Conservation (phyloP, 2,329 filamentous ascomycete genomes). For the Curvularia sp. region DNA sequence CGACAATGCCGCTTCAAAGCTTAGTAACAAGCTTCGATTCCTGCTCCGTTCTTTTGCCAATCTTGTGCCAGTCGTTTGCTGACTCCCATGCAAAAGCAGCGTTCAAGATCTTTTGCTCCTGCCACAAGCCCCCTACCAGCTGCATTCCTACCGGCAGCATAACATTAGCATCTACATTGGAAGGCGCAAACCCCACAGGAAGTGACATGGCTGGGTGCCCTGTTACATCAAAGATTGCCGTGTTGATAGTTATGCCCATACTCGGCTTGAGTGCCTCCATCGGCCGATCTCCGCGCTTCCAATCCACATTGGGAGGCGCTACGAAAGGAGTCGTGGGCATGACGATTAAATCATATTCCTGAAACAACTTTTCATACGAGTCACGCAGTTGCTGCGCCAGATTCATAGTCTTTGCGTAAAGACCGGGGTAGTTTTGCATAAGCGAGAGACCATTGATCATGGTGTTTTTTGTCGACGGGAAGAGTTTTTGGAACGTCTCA, state of each 20-base stretch:
- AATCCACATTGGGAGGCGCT: conserved; percentile 31
- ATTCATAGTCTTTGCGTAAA: conserved; percentile 54
- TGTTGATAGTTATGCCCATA: conserved; percentile 41
- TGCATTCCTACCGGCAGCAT: conserved; percentile 51
- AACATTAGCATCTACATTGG: conserved; percentile 28
- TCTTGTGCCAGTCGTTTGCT: conserved; percentile 35
- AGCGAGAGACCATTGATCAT: conserved; percentile 53
- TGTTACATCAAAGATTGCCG: conserved; percentile 41
- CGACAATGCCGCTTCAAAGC: conserved; percentile 9
- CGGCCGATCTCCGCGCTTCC: conserved; percentile 37
- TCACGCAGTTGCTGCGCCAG: conserved; percentile 50
- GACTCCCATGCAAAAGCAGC: conserved; percentile 41
- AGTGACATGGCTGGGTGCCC: conserved; percentile 43
- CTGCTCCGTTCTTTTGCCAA: conserved; percentile 3
- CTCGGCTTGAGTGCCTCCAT: conserved; percentile 38
- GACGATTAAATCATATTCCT: conserved; percentile 51
- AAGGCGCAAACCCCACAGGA: conserved; percentile 36
- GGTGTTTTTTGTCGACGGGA: conserved; percentile 58
- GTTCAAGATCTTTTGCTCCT: conserved; percentile 45
- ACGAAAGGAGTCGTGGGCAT: conserved; percentile 50
- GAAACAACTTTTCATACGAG: conserved; percentile 48
- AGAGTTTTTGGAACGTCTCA: conserved; percentile 58
- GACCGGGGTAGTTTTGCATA: conserved; percentile 46
- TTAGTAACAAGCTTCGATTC: conserved; percentile 22
- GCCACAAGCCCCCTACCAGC: conserved; percentile 48